Conservation (phyloP, 352 stramenopile species). For the Pythium pyrilobum region DNA sequence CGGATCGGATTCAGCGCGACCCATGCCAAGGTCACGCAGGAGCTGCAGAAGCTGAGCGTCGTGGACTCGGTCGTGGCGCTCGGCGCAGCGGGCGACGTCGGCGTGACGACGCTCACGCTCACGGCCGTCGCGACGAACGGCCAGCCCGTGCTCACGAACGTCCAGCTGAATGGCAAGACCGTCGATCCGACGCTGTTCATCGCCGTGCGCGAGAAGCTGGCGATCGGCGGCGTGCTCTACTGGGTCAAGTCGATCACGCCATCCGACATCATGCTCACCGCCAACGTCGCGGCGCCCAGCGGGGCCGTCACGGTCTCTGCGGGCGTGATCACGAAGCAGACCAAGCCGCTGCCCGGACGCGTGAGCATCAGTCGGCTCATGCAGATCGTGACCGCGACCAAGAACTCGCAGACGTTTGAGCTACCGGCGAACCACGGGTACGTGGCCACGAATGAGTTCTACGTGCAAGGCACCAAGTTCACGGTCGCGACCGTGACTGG, state of each 20-base stretch:
- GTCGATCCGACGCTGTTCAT: constrained; percentile 66
- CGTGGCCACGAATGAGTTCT: constrained; percentile 24
- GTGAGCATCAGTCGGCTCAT: constrained; percentile 41
- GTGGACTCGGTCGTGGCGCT: constrained; percentile 62
- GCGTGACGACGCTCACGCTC: constrained; percentile 54
- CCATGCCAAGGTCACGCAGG: constrained; percentile 62
- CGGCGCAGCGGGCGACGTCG: constrained; percentile 38
- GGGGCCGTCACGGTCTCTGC: constrained; percentile 25
- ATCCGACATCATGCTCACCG: constrained; percentile 39
- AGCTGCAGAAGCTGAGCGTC: constrained; percentile 56
- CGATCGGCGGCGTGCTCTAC: constrained; percentile 24
- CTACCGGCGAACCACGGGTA: constrained; percentile 43
- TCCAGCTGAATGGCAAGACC: constrained; percentile 29
- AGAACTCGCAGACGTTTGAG: constrained; percentile 24
- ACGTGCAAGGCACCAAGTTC: constrained; percentile 30
- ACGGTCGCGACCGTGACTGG: constrained; percentile 25
- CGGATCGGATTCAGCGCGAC: constrained; percentile 54
- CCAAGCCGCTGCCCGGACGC: constrained; percentile 36
- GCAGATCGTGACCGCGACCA: constrained; percentile 39
- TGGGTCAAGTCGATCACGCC: constrained; percentile 40
- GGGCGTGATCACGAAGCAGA: constrained; percentile 50
- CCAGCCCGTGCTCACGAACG: constrained; percentile 30
- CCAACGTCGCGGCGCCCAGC: constrained; percentile 9
- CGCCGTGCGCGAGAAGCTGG: constrained; percentile 51
- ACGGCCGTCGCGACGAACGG: constrained; percentile 28